Base-by-base conservation (phyloP, 208 protist species). In the Naegleria gruberi region DNA sequence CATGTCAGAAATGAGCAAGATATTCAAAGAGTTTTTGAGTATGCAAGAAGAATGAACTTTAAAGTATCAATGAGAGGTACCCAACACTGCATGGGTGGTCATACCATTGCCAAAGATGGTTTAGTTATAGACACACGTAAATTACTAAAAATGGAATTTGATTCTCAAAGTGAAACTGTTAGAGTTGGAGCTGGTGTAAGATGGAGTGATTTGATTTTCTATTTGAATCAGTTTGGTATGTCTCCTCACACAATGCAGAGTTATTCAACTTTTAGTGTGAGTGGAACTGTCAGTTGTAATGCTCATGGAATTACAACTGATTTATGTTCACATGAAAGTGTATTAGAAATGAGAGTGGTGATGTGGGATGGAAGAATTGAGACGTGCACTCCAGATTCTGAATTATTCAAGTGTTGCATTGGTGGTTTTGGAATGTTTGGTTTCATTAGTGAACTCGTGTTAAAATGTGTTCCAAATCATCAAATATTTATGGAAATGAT, bases 341-440 rank as follows among this genome's bases (percentile, higher is more conserved):
- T 95, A 41, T 51, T 91, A 3, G 74, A 73, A 23, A 90, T 95
- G 30, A 17, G 23, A 7, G 23, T 95, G 23, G 82, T 95, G 47
- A 93, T 43, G 1, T 40, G 73, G 0, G 91, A 94, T 82, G 92
- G 91, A 26, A 2, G 10, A 6, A n/a, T 92, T 17, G 82, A 90
- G 40, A 51, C 17, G n/a, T 93, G 93, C 89, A 88, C 91, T 17
- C 82, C 23, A 3, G 55, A 88, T 26, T 6, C 87, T 41, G 89
- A 94, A 37, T 82, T 94, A 4, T 95, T 94, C 40, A 34, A 26
- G 8, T 23, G 55, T 0, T 89, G 82, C 43, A 91, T 93, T 55
- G 93, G 93, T 51, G 93, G 93, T 44, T 94, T 93, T 85, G 93
- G 93, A 10, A 30, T 94, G 40, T 94, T 94, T 90, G 93, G 93